Evolutionary conservation across 106 monocot genomes (phyloP).

Genomic region (Dendrobium huoshanense): DNA sequence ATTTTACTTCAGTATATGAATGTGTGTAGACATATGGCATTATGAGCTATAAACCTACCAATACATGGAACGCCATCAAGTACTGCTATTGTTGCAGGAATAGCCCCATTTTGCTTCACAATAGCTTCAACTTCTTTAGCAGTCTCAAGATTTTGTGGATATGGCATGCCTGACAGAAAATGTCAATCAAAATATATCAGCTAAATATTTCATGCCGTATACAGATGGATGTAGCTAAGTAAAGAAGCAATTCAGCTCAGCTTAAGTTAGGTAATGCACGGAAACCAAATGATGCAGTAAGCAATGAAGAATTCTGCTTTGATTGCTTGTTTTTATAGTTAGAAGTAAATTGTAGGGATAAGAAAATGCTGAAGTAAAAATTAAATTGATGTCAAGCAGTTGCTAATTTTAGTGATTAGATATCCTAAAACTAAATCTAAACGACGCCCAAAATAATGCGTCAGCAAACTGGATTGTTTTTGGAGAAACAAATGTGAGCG

Average conservation of each 20-base stretch:
- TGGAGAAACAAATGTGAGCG: not conserved
- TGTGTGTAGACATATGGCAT: not conserved
- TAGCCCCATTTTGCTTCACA: conserved; percentile 70
- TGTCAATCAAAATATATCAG: not conserved
- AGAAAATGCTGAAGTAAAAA: not conserved
- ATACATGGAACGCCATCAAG: conserved; percentile 78
- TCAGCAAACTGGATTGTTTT: not conserved
- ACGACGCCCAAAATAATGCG: not conserved
- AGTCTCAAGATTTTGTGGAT: conserved; percentile 78
- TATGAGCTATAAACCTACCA: conserved; percentile 32
- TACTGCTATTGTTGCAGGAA: conserved; percentile 95
- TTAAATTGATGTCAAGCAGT: not conserved
- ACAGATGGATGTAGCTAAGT: not conserved
- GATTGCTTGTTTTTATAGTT: not conserved
- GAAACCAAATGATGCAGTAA: not conserved
- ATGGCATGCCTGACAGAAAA: conserved; percentile 77
- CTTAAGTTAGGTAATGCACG: not conserved
- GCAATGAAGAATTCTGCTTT: not conserved
- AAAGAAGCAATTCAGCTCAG: not conserved
- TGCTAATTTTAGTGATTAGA: not conserved
- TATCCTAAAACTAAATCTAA: not conserved
- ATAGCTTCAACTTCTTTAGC: conserved; percentile 86
- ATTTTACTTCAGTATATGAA: not conserved
- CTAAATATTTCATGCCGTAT: not conserved
- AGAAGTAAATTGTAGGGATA: not conserved